These are phyloP conservation scores for Wakefieldia striispora DNA, from an alignment of 768 basidiomycete genomes.

Conservation along the genomic window DNA sequence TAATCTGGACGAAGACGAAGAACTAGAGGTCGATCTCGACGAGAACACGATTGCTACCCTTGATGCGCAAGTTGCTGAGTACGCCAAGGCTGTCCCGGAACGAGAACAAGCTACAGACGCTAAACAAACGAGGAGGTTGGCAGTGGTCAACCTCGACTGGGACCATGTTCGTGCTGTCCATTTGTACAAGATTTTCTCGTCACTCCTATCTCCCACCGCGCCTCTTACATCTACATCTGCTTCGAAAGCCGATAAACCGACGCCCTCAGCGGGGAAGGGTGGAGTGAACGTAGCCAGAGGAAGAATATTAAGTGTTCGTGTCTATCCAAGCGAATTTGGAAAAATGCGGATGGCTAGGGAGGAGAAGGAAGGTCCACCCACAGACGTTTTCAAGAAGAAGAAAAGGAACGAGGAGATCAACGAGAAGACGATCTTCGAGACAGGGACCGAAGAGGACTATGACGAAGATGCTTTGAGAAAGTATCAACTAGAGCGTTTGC, in stretches of 20 bases:
- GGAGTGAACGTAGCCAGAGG: constrained; percentile 48
- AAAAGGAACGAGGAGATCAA: constrained; percentile 54
- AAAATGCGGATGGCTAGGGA: constrained; percentile 82
- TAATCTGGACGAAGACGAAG: constrained; percentile 32
- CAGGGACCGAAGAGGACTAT: constrained; percentile 72
- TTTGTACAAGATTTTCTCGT: constrained; percentile 90
- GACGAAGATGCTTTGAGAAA: constrained; percentile 84
- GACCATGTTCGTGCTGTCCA: constrained; percentile 89
- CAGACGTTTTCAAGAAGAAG: constrained; percentile 72
- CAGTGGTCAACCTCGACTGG: constrained; percentile 97
- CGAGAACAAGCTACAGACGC: constrained; percentile 42
- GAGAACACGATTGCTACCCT: constrained; percentile 70
- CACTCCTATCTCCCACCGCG: constrained; percentile 66
- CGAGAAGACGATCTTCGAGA: constrained; percentile 62
- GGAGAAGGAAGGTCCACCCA: constrained; percentile 87
- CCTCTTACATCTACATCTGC: constrained; percentile 36
- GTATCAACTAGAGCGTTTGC: constrained; percentile 90
- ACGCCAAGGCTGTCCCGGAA: constrained; percentile 46
- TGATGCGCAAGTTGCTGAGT: constrained; percentile 70
- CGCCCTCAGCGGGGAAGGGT: constrained; percentile 7
- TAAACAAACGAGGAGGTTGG: constrained; percentile 65
- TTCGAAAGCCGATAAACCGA: constrained; percentile 15
- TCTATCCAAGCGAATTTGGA: constrained; percentile 95
- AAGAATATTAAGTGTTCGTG: constrained; percentile 68
- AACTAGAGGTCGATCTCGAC: constrained; percentile 72